phyloP scores from a whole-genome alignment of 1,284 basidiomycete genomes.

The Phaffia rhodozyma region DNA sequence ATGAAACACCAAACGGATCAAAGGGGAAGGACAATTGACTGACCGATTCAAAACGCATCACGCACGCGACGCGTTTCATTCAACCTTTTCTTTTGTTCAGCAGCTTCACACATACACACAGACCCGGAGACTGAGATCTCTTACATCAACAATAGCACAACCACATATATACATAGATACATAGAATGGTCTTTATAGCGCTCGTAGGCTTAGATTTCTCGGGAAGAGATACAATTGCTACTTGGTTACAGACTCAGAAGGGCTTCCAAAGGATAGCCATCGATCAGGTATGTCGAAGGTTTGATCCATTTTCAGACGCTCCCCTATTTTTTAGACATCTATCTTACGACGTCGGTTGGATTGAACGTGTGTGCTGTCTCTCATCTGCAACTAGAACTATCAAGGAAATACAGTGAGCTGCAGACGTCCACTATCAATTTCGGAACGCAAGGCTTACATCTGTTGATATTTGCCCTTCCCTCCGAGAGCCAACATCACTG shows the following conservation, averaged over 20 bases:
- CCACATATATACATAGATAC: no score
- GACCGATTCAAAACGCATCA: no score
- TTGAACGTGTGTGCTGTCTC: no score
- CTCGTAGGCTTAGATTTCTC: conserved; percentile 71
- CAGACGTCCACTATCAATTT: background rate
- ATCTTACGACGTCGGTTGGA: no score
- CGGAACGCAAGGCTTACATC: background rate
- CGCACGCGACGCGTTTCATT: no score
- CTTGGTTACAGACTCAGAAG: conserved; percentile 50
- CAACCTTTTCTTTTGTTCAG: no score
- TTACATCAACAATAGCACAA: no score
- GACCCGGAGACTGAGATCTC: no score
- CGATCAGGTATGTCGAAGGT: conserved; percentile 9
- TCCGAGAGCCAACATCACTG: background rate
- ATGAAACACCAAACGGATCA: no score
- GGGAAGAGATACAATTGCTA: conserved; percentile 65
- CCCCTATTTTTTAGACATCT: background rate
- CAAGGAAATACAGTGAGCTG: background rate
- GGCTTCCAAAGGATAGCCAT: conserved; percentile 38
- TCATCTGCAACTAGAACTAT: background rate
- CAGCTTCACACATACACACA: no score
- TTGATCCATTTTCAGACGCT: background rate
- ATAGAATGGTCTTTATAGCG: conserved; percentile 55
- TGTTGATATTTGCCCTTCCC: background rate
- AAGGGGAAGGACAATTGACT: no score